phyloP scores from a whole-genome alignment of 306 rosid genomes.

The Vicia sativa region DNA sequence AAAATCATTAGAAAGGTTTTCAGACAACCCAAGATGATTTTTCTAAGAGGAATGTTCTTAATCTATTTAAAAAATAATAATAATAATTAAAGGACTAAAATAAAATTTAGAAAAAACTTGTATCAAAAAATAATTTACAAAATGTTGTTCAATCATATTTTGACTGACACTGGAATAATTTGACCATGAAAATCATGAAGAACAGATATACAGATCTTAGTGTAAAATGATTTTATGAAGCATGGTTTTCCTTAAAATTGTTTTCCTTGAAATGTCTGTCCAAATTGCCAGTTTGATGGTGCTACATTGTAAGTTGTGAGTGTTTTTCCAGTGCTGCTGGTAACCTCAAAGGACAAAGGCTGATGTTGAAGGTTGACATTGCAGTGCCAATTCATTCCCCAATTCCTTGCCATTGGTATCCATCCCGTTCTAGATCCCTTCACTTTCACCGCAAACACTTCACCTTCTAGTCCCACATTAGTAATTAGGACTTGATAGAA shows the following conservation, averaged over 20 bases:
- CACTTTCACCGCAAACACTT: slow-evolving; percentile 85
- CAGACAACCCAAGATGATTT: too few relatives aligned
- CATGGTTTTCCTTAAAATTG: slow-evolving; percentile 48
- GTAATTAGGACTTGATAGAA: slow-evolving; percentile 85
- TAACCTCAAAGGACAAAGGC: slow-evolving; percentile 93
- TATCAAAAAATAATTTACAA: too few relatives aligned
- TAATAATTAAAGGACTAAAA: too few relatives aligned
- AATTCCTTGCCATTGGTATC: slow-evolving; percentile 90
- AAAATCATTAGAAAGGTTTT: too few relatives aligned
- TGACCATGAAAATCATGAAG: too few relatives aligned
- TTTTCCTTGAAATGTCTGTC: slow-evolving; percentile 91
- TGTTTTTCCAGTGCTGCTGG: slow-evolving; percentile 65
- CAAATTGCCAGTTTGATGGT: slow-evolving; percentile 73
- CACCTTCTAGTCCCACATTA: slow-evolving; percentile 89
- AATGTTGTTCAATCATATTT: too few relatives aligned
- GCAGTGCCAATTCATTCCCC: slow-evolving; percentile 96
- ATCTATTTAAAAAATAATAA: too few relatives aligned
- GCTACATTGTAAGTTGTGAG: slow-evolving; percentile 86
- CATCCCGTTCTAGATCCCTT: slow-evolving; percentile 96
- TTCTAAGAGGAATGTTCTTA: too few relatives aligned
- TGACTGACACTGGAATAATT: too few relatives aligned
- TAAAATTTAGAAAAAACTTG: too few relatives aligned
- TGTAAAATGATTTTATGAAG: too few relatives aligned
- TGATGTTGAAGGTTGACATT: slow-evolving; percentile 74
- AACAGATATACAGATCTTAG: too few relatives aligned